phyloP scores from a whole-genome alignment of 495 filamentous ascomycete species.

The Glarea lozoyensis region DNA sequence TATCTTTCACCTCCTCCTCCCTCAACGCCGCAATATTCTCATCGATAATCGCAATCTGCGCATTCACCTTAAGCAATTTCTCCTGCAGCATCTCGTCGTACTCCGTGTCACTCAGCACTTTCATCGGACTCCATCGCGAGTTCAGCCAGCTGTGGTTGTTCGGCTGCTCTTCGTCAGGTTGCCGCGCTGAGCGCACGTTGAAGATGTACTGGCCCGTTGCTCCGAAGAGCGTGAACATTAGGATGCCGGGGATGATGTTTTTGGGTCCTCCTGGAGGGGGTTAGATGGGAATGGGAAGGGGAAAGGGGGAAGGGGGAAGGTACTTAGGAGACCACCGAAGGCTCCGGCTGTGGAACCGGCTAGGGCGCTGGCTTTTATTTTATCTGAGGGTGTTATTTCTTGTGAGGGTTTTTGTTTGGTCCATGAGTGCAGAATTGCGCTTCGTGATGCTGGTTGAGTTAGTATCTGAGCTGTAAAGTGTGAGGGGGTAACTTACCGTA shows the following conservation, averaged over 20 bases:
- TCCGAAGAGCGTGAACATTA: slow-evolving; percentile 45
- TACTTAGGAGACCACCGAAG: slow-evolving; percentile 57
- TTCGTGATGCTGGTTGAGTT: slow-evolving; percentile 31
- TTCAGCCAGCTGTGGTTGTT: slow-evolving; percentile 27
- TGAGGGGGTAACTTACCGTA: slow-evolving; percentile 47
- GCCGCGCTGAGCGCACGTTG: slow-evolving; percentile 10
- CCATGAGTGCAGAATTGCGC: too few relatives aligned
- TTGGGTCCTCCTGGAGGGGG: slow-evolving; percentile 32
- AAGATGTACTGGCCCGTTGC: slow-evolving; percentile 27
- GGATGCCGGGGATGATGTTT: slow-evolving; percentile 47
- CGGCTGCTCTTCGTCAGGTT: slow-evolving; percentile 3
- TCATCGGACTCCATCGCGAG: slow-evolving; percentile 79
- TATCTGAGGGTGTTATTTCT: slow-evolving; percentile 42
- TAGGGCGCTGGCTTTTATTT: slow-evolving; percentile 52
- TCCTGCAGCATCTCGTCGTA: slow-evolving; percentile 70
- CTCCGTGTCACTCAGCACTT: slow-evolving; percentile 63
- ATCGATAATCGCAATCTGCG: slow-evolving; percentile 78
- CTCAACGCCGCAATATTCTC: slow-evolving; percentile 63
- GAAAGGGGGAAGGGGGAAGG: slow-evolving; percentile 17
- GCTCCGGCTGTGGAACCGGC: slow-evolving; percentile 65
- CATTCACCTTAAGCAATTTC: slow-evolving; percentile 68
- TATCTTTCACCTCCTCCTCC: slow-evolving; percentile 20
- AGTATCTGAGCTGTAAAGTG: slow-evolving; percentile 10
- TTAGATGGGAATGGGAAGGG: background rate
- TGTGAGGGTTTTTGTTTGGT: too few relatives aligned